Conservation (phyloP, 179 eudicot genomes). For the Patellifolia procumbens region DNA sequence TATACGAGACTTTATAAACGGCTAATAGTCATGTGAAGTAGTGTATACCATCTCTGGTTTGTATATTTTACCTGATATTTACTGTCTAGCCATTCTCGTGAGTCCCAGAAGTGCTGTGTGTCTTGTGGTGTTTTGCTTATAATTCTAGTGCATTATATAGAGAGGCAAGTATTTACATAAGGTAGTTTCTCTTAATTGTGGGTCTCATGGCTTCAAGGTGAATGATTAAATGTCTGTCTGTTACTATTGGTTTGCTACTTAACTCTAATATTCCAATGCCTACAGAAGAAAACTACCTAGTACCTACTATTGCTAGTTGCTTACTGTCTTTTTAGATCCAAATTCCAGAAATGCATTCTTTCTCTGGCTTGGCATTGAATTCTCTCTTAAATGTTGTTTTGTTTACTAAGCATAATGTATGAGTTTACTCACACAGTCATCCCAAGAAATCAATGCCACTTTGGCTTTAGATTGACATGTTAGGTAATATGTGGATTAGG, state of each 20-base stretch:
- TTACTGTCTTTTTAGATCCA: too few species aligned
- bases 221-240: background rate
- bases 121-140: background rate
- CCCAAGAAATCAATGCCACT: background rate
- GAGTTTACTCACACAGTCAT: too few species aligned
- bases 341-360: too few species aligned
- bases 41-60: slow-evolving; percentile 1
- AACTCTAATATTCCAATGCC: too few species aligned
- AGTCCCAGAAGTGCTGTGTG: slow-evolving; percentile 2
- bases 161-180: background rate
- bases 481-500: background rate
- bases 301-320: too few species aligned
- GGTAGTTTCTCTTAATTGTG: background rate
- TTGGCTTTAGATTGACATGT: background rate
- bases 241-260: background rate
- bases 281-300: too few species aligned
- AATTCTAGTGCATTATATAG: background rate
- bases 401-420: too few species aligned
- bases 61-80: background rate
- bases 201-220: slow-evolving; percentile 4
- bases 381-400: too few species aligned
- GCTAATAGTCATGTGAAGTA: slow-evolving; percentile 14
- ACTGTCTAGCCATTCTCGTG: background rate
- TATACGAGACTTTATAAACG: too few species aligned
- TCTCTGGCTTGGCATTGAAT: too few species aligned